These are phyloP conservation scores for Cyberlindnera xylosilytica DNA, from an alignment of 805 yeast genomes.

Conservation along the genomic window DNA sequence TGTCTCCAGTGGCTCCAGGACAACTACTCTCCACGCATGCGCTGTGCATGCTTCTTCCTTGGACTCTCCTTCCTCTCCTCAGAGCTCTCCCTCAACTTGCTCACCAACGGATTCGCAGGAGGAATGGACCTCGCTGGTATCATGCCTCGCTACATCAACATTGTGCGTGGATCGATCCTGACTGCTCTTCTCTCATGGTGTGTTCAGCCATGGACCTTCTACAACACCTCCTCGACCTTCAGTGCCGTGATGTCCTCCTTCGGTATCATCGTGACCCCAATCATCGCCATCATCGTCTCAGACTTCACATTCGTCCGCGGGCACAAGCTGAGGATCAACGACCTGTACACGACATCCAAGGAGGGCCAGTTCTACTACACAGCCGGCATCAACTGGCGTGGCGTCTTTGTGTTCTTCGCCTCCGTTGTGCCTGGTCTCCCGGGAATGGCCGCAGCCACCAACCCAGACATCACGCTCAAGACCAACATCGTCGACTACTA, in stretches of 20 bases:
- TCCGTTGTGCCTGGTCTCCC: slow-evolving; percentile 37
- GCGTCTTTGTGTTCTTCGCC: slow-evolving; percentile 27
- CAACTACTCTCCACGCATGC: slow-evolving; percentile 31
- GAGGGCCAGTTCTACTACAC: slow-evolving; percentile 30
- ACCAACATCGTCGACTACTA: slow-evolving; percentile 27
- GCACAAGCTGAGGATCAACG: slow-evolving; percentile 30
- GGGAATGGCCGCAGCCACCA: slow-evolving; percentile 34
- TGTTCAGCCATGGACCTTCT: slow-evolving; percentile 39
- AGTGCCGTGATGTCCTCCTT: slow-evolving; percentile 37
- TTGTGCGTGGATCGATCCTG: slow-evolving; percentile 32
- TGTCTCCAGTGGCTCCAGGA: slow-evolving; percentile 37
- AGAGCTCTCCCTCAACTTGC: slow-evolving; percentile 34
- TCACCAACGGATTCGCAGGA: slow-evolving; percentile 37
- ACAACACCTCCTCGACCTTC: slow-evolving; percentile 35
- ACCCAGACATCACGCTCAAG: slow-evolving; percentile 22
- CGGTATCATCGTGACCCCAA: slow-evolving; percentile 36
- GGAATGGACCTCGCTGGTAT: slow-evolving; percentile 26
- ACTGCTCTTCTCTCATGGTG: slow-evolving; percentile 35
- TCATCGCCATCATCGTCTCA: slow-evolving; percentile 33
- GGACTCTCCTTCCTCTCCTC: slow-evolving; percentile 35
- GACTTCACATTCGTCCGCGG: slow-evolving; percentile 36
- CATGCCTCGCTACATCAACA: slow-evolving; percentile 21
- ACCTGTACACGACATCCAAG: slow-evolving; percentile 31
- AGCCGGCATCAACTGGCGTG: slow-evolving; percentile 32
- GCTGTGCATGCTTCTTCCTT: slow-evolving; percentile 41